Base-by-base conservation (phyloP, 768 basidiomycete genomes). In the Boletus reticulatus region DNA sequence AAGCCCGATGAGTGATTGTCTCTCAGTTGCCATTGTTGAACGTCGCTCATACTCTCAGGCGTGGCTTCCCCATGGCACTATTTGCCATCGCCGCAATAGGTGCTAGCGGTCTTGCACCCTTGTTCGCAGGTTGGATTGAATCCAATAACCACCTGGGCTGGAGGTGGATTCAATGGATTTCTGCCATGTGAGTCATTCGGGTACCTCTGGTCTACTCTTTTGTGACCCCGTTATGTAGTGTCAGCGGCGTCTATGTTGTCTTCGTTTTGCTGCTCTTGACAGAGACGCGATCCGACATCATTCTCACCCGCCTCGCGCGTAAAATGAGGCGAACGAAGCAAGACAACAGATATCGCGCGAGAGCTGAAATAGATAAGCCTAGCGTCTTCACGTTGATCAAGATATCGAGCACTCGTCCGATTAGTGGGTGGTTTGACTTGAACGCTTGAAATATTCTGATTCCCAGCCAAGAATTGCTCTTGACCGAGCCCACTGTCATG, bases 81-180 rank as follows among this genome's bases (percentile, higher is more conserved):
- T 95, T 91, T 67, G 76, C 88, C 0, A 61, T 84, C 6, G 73
- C 76, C 0, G 87, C 84, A 0, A 64, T 92, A 11, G 80, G 78
- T 2, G 84, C 83, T 0, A 82, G 80, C 0, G 88, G 84, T 1
- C 36, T 91, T 1, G 90, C 84, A 4, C 84, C 89, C 0, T 65
- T 88, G 1, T 65, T 79, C 4, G 82, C 83, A 22, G 85, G 85
- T 14, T 89, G 84, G 83, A 76, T 89, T 20, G 86, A 89, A 63
- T 77, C 80, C 57, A 80, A 83, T 55, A 64, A 73, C 0, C 72
- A 71, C 19, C 67, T 92, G 2, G 76, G 77, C 58, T 92, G 91
- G 89, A 76, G 89, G 27, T 92, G 90, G 89, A 89, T 94, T 24
- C 84, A 91, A 62, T 92, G 89, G 90, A 79, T 90, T 10, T 83